Base-by-base conservation (phyloP, 768 basidiomycete species). In the Antrodiella citrinella region DNA sequence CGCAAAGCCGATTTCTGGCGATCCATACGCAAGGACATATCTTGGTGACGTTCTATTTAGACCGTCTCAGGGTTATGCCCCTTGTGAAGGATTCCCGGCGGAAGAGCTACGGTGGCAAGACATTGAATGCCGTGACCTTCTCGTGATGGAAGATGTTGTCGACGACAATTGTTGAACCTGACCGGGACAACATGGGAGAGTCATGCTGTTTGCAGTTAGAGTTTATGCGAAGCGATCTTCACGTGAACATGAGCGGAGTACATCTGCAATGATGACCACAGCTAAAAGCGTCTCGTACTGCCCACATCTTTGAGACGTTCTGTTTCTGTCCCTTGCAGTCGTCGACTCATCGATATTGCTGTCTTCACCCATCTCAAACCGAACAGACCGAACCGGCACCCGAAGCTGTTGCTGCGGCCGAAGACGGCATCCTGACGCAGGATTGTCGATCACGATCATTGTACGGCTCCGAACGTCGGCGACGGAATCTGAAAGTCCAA, bases 211-310 rank as follows among this genome's bases (percentile, higher is more conserved):
- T 51, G 20, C 19, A 46, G 54, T 51, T 55, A 55, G 54, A 49
- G 54, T 51, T 49, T 30, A 43, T 1, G 15, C n/a, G 42, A 25
- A 40, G 41, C 41, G 24, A 25, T 7, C 19, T 9, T 15, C 54
- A 55, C 54, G 54, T 55, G 54, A 48, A 38, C 35, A 47, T 51
- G 46, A 43, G 26, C 40, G 39, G 21, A 44, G n/a, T 22, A 11
- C 42, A n/a, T 12, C 25, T 44, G 44, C 26, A 15, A 40, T 53
- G 51, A 53, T 53, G 47, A 18, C 26, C 18, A 19, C 15, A 43
- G 41, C 41, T 43, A 43, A 43, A 43, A 43, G 21, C 30, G 30
- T 35, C 30, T 15, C 15, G 7, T 7, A 35, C 30, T 7, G 7
- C 7, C 30, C 30, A 7, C 30, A 35, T 15, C 30, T 35, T 15